These are phyloP conservation scores for Pseudocercospora crystallina DNA, from an alignment of 2,329 filamentous ascomycete species.

Conservation along the genomic window DNA sequence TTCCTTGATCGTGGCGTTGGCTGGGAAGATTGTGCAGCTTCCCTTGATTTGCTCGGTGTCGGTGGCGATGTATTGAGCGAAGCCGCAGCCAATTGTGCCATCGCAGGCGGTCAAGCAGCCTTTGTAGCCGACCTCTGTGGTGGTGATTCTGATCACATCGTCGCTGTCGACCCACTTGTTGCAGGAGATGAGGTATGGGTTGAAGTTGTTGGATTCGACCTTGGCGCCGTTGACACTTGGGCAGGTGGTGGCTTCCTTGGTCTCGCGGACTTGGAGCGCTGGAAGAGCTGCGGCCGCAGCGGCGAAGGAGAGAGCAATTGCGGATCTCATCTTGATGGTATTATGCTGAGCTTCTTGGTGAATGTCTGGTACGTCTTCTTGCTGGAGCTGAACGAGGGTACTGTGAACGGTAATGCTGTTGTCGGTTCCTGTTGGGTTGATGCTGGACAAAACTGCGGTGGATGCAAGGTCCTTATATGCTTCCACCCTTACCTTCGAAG, in stretches of 20 bases:
- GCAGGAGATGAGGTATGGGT: conserved; percentile 15
- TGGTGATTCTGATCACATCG: conserved; percentile 9
- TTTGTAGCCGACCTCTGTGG: conserved; percentile 11
- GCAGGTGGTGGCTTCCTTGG: conserved; percentile 9
- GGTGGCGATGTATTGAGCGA: conserved; percentile 11
- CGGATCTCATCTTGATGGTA: conserved; percentile 28
- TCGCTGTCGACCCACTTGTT: conserved; percentile 12
- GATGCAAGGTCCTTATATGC: too few relatives aligned
- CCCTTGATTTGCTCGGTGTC: conserved; percentile 10
- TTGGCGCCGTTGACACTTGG: conserved; percentile 2
- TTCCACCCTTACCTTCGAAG: too few relatives aligned
- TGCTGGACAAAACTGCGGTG: too few relatives aligned
- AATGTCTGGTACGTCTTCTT: neutral
- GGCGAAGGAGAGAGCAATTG: conserved; percentile 20
- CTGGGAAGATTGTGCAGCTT: conserved; percentile 8
- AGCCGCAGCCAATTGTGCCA: conserved; percentile 11
- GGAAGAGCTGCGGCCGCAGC: conserved; percentile 21
- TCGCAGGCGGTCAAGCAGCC: conserved; percentile 20
- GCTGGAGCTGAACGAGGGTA: too few relatives aligned
- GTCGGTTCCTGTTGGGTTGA: too few relatives aligned
- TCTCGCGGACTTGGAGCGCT: conserved; percentile 13
- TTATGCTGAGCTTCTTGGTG: neutral
- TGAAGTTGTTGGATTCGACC: conserved; percentile 6
- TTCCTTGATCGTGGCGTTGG: conserved; percentile 1
- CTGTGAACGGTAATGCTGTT: too few relatives aligned